Evolutionary conservation across 345 rosid genomes (phyloP), one percentile per base, ranked within the genome.

Genomic region (Iberis pinnata): DNA sequence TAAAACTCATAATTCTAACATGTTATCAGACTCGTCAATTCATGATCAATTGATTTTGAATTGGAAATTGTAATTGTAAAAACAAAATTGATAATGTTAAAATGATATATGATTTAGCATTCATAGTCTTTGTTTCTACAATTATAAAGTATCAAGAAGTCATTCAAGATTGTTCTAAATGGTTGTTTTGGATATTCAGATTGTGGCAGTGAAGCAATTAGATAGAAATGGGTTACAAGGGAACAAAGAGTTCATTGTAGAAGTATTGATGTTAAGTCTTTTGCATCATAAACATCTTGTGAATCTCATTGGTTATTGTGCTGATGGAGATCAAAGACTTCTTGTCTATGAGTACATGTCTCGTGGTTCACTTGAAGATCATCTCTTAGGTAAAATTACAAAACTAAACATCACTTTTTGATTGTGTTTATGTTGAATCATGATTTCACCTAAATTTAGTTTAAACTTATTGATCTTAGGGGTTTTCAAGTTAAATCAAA

Each of bases 301-400:
- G 54, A 92, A 92, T 69, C 80, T 92, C 65, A 83, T 81, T 43
- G 98, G 96, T 5, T 92, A 88, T 58, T 92, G 98, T 78, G 93
- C 92, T 41, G 96, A 84, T 62, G 96, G 98, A 60, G 98, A 90
- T 59, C 98, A 90, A 38, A 84, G 96, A 64, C 89, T 92, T 60
- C 70, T 92, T 63, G 95, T 92, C 61, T 92, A 92, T 26, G 98
- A 92, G 63, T 87, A 79, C 76, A 90, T 90, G 98, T 82, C 89
- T 15, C 80, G 84, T 60, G 89, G 98, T 46, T 90, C 85, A 38
- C 71, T 92, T 27, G 98, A 92, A 79, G 95, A 87, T 49, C 96
- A 92, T 80, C 76, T 92, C 29, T 78, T 78, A 8, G 98, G 98
- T 88, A 81, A 29, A 26, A 26, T 26, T 26, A 26, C 29, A 26